Evolutionary conservation across 2,329 filamentous ascomycete genomes (phyloP).

Genomic region (Monilinia fructicola): DNA sequence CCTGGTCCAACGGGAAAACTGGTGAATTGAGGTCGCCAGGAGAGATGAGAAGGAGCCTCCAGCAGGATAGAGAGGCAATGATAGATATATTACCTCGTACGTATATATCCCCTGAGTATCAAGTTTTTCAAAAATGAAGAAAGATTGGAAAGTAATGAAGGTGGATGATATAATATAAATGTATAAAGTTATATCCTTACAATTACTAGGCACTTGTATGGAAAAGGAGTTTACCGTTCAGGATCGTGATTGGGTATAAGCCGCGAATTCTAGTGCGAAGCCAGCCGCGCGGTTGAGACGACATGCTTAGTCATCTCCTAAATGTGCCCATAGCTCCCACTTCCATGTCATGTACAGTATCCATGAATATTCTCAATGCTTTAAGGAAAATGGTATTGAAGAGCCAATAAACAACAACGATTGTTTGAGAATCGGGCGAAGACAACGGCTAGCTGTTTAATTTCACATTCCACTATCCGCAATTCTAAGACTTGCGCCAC

Average conservation of each 20-base stretch:
- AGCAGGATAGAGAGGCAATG: slow-evolving; percentile 12
- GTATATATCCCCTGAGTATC: too few relatives aligned
- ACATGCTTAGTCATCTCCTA: slow-evolving; percentile 5
- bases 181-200: neutral
- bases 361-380: neutral
- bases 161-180: neutral
- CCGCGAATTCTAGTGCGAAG: too few relatives aligned
- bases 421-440: neutral
- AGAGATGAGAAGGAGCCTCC: slow-evolving; percentile 14
- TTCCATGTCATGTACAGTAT: neutral
- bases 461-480: neutral
- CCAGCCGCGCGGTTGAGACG: neutral
- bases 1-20: slow-evolving; percentile 7
- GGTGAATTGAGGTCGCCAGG: slow-evolving; percentile 22
- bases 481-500: neutral
- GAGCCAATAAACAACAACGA: too few relatives aligned
- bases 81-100: neutral
- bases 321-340: slow-evolving; percentile 2
- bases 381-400: neutral
- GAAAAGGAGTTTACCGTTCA: neutral
- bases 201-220: too few relatives aligned
- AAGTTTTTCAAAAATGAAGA: neutral
- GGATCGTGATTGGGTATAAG: neutral
- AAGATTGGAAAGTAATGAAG: too few relatives aligned
- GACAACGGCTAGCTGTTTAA: neutral